These are phyloP conservation scores for Plasmodium coatneyi DNA, from an alignment of 169 alveolate species.

Conservation along the genomic window DNA sequence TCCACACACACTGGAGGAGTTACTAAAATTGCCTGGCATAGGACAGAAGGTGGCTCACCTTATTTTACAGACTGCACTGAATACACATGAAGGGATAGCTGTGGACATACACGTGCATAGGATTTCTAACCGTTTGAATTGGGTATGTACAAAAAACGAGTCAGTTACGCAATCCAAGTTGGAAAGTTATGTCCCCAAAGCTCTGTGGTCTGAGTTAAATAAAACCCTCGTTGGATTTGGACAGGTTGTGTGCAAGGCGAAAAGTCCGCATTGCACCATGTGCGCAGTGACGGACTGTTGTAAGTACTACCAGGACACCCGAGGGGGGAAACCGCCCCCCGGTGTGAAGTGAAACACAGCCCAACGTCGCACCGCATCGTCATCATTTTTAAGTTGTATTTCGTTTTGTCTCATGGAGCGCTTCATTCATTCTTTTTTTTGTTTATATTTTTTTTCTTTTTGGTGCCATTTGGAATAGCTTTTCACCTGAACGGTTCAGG, in stretches of 20 bases:
- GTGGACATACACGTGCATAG: constrained; percentile 95
- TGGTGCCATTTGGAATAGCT: too few species aligned
- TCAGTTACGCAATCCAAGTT: constrained; percentile 91
- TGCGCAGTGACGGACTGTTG: constrained; percentile 49
- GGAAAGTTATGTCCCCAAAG: constrained; percentile 89
- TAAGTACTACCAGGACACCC: constrained; percentile 32
- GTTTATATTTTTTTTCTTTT: too few species aligned
- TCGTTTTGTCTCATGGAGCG: not conserved
- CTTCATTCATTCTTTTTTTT: not conserved
- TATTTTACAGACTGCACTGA: constrained; percentile 89
- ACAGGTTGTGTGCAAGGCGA: constrained; percentile 91
- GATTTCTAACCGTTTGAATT: constrained; percentile 88
- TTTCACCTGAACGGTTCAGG: too few species aligned
- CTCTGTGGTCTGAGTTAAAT: constrained; percentile 93
- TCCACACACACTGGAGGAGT: constrained; percentile 90
- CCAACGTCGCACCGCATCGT: not conserved
- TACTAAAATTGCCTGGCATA: constrained; percentile 93
- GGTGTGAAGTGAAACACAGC: not conserved
- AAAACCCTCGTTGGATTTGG: constrained; percentile 96
- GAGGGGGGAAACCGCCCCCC: not conserved
- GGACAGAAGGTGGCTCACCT: constrained; percentile 96
- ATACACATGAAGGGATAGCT: constrained; percentile 91
- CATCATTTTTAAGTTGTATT: not conserved
- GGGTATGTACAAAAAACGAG: constrained; percentile 95
- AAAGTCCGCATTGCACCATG: constrained; percentile 78